Evolutionary conservation across 2,329 filamentous ascomycete species (phyloP), one percentile per base, ranked within the genome.

Genomic region (Coniochaeta prunicola): DNA sequence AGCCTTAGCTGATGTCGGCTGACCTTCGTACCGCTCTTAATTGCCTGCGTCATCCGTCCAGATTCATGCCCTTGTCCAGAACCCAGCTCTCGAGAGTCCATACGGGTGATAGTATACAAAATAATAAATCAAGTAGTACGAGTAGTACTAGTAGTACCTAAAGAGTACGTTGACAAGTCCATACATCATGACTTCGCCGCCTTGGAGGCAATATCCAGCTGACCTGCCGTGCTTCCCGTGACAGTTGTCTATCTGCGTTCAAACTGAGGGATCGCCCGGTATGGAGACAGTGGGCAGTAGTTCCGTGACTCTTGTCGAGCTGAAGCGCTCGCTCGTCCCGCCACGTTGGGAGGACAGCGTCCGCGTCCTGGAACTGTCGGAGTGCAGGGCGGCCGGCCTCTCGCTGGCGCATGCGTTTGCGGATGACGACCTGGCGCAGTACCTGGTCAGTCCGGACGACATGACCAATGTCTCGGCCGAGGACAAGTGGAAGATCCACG

Each of bases 331-430:
- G 58, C 78, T 84, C 58, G 72, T 83, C 53, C 81, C 81, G n/a
- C 66, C 74, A 54, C 70, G 71, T 31, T 84, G 77, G 80, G 78
- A 80, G 61, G 76, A 80, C 64, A 73, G 76, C 57, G 81, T 91
- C 65, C 88, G 89, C 62, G 71, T 81, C 60, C 76, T 92, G 63
- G 76, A 77, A 62, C 80, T 87, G 68, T 76, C 80, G 59, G 89
- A 92, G 74, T 88, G 85, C 76, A 85, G 86, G 69, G 82, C 85
- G 69, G 90, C 89, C 33, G 89, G 86, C 28, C 76, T 82, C 36
- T 86, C 87, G 67, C 82, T 96, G 64, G 87, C 90, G 53, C 85
- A 91, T 70, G 87, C 90, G 63, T 94, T 96, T 75, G 86, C 83
- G 59, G 78, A 85, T 61, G 90, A 94, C 71, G 83, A 89, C 60